These are phyloP conservation scores for Pittosporum tobira DNA, from an alignment of 129 eudicot genomes.

Conservation along the genomic window DNA sequence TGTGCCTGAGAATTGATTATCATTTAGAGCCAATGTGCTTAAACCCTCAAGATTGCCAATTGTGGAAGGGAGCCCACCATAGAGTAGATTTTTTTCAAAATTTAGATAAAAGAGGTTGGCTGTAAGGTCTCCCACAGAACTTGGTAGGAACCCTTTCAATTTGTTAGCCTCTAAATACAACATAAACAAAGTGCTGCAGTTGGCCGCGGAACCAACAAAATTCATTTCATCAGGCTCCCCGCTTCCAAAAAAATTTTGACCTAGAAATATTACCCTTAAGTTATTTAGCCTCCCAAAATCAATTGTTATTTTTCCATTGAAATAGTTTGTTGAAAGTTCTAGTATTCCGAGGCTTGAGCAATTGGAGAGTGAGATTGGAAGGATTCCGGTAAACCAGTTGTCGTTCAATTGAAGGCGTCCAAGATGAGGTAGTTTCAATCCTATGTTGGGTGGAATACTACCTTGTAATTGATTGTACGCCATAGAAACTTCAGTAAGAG, in stretches of 20 bases:
- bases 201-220: neutral
- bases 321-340: too few relatives aligned
- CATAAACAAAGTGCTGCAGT: neutral
- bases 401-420: neutral
- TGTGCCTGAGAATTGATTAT: neutral
- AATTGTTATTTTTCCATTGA: too few relatives aligned
- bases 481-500: neutral
- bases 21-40: neutral
- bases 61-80: neutral
- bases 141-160: neutral
- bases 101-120: neutral
- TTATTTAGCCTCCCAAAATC: neutral
- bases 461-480: conserved; percentile 20
- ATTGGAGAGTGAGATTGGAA: too few relatives aligned
- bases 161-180: neutral
- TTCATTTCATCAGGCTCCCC: neutral
- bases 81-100: neutral
- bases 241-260: neutral
- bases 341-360: too few relatives aligned
- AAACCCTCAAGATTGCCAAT: neutral
- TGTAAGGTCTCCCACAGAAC: neutral
- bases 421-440: conserved; percentile 18
- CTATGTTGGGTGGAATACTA: conserved; percentile 16
- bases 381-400: conserved; percentile 23
- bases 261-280: neutral